A percentile compares a stretch with the other conserved stretches of the same genome.
Evolutionary conservation across 441 rosid genomes (phyloP).

Genomic region (Gossypium gossypioides): DNA sequence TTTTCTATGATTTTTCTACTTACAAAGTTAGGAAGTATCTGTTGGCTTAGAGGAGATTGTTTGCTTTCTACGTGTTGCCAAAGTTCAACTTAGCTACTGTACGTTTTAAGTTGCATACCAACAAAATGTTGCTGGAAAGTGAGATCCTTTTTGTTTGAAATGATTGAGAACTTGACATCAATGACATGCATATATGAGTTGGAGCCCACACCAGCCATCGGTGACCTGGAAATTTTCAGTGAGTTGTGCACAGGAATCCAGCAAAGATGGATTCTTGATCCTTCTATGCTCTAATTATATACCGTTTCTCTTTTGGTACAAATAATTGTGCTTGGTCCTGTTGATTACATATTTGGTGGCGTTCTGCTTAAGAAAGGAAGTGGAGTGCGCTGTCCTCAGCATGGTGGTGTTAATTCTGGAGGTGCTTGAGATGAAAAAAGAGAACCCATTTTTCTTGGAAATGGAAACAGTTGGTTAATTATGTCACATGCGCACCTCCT

Average conservation of each 20-base stretch:
- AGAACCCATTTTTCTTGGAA: neutral
- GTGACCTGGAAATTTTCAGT: neutral
- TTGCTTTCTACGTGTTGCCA: neutral
- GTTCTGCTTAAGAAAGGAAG: neutral
- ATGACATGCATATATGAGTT: neutral
- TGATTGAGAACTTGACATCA: slow-evolving; percentile 2
- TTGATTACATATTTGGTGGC: neutral
- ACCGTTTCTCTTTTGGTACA: slow-evolving; percentile 1
- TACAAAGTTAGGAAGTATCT: neutral
- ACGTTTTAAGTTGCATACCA: neutral
- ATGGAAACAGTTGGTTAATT: neutral
- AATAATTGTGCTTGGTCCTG: neutral
- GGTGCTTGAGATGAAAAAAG: neutral
- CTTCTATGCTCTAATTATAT: neutral
- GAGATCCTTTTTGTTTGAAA: slow-evolving; percentile 4
- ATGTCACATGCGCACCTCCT: slow-evolving; percentile 10
- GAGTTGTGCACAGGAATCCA: neutral
- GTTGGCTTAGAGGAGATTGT: neutral
- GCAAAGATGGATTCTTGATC: neutral
- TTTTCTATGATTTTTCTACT: too few relatives aligned
- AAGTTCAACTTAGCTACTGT: neutral
- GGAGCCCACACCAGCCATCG: slow-evolving; percentile 7
- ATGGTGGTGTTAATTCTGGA: neutral
- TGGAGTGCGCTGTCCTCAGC: neutral
- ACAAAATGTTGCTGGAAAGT: slow-evolving; percentile 18